phyloP scores from a whole-genome alignment of 345 rosid genomes.

The Ceriops tagal region DNA sequence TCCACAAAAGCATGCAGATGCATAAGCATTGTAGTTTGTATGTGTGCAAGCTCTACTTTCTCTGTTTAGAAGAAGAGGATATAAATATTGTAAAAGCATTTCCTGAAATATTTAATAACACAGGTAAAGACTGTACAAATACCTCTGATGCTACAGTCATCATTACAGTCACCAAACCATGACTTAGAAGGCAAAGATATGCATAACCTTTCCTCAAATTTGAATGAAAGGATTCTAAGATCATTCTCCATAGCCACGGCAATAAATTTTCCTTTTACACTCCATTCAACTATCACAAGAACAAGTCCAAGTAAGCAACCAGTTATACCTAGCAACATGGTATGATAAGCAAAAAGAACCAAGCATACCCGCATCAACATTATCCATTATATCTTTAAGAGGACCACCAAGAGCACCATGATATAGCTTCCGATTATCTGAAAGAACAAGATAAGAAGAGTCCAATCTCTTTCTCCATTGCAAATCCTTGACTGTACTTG shows the following conservation, averaged over 20 bases:
- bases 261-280: constrained; percentile 60
- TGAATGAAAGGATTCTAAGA: constrained; percentile 64
- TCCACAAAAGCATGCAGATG: too few relatives aligned
- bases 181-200: constrained; percentile 52
- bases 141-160: constrained; percentile 57
- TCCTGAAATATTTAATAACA: background rate
- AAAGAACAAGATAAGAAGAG: constrained; percentile 60
- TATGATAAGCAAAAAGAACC: background rate
- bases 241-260: constrained; percentile 57
- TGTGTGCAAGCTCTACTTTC: too few relatives aligned
- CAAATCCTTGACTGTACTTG: constrained; percentile 60
- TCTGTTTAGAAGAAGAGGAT: too few relatives aligned
- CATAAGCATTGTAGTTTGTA: too few relatives aligned
- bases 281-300: constrained; percentile 57
- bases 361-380: constrained; percentile 73
- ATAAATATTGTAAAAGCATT: too few relatives aligned
- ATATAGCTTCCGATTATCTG: constrained; percentile 53
- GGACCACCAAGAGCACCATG: constrained; percentile 47
- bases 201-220: constrained; percentile 50
- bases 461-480: constrained; percentile 59
- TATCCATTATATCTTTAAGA: constrained; percentile 51
- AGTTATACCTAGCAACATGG: background rate
- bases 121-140: constrained; percentile 9
- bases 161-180: constrained; percentile 50
- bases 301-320: constrained; percentile 15